Evolutionary conservation across 768 basidiomycete genomes (phyloP), one percentile per base, ranked within the genome.

Genomic region (Dictyophora rubrovolvata): DNA sequence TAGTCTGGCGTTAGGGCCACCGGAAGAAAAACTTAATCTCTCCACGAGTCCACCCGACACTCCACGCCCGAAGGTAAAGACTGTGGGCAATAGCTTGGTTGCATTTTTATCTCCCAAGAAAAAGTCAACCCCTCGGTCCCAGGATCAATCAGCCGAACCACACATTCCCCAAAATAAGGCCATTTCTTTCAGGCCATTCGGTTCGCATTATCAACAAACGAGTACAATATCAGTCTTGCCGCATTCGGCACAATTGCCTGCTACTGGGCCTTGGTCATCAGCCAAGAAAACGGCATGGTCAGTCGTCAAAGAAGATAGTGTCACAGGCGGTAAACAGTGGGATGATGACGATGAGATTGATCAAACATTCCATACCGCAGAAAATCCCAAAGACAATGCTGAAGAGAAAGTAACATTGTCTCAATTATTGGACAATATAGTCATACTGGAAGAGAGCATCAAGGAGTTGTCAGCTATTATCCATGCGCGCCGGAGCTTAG

Each of bases 371-470:
- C 42, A 42, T n/a, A 42, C 67, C 60, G 64, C 66, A 53, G 22
- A 63, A 71, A 33, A 37, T 59, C 54, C 50, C 56, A 61, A 58
- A 14, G 62, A 63, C 23, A 67, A 66, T 16, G 68, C 72, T 9
- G 71, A 71, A 2, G 63, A 63, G 20, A 76, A 70, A 18, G 78
- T 94, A 23, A 91, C 88, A 8, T 75, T 98, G 55, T 93, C 90
- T 49, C 84, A 81, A 62, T 69, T 97, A 57, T 73, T 97, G 69
- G 95, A 97, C 69, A 97, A 97, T 67, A 87, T 94, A 33, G 93
- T 98, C 33, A 85, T 97, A 46, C 69, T 98, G 62, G 95, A 97
- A 71, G 95, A 97, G 71, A 87, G 86, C 61, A 87, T 97, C 67
- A 97, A 97, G 73, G 95, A 98, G 70, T 74, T 93, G 35, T 83